phyloP scores from a whole-genome alignment of 2,329 filamentous ascomycete genomes.

The Berkeleyomyces basicola region DNA sequence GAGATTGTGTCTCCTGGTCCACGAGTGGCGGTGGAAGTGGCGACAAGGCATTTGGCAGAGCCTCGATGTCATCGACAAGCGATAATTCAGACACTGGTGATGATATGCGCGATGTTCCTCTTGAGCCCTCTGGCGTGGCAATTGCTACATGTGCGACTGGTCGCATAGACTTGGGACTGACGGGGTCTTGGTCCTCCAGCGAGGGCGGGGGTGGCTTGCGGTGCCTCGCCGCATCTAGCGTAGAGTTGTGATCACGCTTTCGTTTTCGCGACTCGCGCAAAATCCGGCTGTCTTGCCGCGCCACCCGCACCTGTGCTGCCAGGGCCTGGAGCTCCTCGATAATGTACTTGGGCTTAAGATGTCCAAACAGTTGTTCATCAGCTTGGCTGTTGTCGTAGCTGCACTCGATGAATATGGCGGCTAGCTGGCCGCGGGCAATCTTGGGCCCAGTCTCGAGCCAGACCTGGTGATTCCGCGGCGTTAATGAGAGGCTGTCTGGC shows the following conservation, averaged over 20 bases:
- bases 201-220: constrained; percentile 12
- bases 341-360: constrained; percentile 70
- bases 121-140: constrained; percentile 12
- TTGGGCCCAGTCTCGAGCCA: constrained; percentile 86
- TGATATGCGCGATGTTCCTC: constrained; percentile 5
- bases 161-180: constrained; percentile 35
- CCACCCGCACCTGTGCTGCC: constrained; percentile 50
- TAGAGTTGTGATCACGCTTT: constrained; percentile 32
- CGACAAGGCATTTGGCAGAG: constrained; percentile 24
- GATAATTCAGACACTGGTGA: neutral
- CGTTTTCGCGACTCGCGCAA: constrained; percentile 38
- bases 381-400: constrained; percentile 72
- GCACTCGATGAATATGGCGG: constrained; percentile 87
- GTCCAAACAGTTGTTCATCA: constrained; percentile 69
- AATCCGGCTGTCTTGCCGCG: constrained; percentile 21
- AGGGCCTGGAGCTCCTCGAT: constrained; percentile 61
- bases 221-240: constrained; percentile 14
- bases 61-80: constrained; percentile 12
- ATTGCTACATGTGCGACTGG: constrained; percentile 15
- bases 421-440: constrained; percentile 53
- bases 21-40: constrained; percentile 32
- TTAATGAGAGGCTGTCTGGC: constrained; percentile 69
- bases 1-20: constrained; percentile 18
- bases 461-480: constrained; percentile 62
- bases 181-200: constrained; percentile 25